Conservation (phyloP, 495 filamentous ascomycete species). For the Hypoxylon trugodes region DNA sequence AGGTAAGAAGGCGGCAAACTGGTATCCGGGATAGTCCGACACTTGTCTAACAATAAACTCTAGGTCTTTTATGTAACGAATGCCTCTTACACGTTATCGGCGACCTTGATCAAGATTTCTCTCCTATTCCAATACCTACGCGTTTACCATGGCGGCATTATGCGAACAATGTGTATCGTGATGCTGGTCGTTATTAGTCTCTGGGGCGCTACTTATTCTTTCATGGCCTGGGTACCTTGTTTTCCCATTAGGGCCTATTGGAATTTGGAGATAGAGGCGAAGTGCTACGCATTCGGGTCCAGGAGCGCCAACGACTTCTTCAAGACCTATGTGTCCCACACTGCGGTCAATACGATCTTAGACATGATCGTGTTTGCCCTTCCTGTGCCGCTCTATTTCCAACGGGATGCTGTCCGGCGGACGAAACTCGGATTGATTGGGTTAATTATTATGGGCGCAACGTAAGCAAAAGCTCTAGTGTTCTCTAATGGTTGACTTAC, state of each 20-base stretch:
- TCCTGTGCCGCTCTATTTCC: constrained; percentile 43
- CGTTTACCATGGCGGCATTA: constrained; percentile 32
- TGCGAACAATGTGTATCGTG: constrained; percentile 34
- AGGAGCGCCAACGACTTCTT: constrained; percentile 36
- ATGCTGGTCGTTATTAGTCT: constrained; percentile 33
- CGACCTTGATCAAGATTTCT: constrained; percentile 45
- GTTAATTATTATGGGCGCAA: constrained; percentile 35
- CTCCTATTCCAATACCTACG: constrained; percentile 46
- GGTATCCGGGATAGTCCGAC: too few species aligned
- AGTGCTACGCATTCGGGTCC: constrained; percentile 44
- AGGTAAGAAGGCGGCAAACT: constrained; percentile 3
- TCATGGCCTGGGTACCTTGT: constrained; percentile 40
- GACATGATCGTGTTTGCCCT: constrained; percentile 40
- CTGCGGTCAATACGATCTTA: constrained; percentile 40
- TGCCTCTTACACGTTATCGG: constrained; percentile 31
- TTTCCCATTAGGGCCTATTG: constrained; percentile 38
- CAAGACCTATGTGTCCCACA: constrained; percentile 38
- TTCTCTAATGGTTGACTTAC: not conserved
- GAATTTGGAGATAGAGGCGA: constrained; percentile 28
- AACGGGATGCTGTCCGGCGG: constrained; percentile 25
- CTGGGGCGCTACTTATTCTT: constrained; percentile 37
- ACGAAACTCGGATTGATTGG: constrained; percentile 38
- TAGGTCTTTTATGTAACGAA: constrained; percentile 41
- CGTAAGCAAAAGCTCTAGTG: constrained; percentile 21
- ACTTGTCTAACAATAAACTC: not conserved